Conservation (phyloP, 2,329 filamentous ascomycete genomes). For the Akanthomyces dipterigenus region DNA sequence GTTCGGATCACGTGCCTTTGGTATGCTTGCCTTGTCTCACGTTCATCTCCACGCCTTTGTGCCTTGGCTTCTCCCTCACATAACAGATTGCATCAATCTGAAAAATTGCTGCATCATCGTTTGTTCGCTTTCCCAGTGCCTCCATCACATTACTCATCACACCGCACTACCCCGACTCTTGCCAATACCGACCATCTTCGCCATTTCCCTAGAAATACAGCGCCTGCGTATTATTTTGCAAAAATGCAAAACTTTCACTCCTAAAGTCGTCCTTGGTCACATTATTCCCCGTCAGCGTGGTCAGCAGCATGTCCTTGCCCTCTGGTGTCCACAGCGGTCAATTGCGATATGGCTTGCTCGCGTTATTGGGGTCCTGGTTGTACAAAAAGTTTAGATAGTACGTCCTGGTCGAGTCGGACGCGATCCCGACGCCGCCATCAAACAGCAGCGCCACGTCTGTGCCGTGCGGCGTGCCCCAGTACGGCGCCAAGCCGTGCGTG, state of each 20-base stretch:
- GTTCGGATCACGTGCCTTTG: no score
- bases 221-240: background rate
- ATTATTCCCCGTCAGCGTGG: background rate
- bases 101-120: no score
- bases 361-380: conserved; percentile 60
- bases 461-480: conserved; percentile 71
- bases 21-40: no score
- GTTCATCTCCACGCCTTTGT: no score
- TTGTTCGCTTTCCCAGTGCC: no score
- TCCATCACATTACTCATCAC: no score
- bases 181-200: no score
- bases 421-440: conserved; percentile 54
- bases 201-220: background rate
- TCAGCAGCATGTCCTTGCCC: conserved; percentile 41
- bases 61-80: no score
- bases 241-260: background rate
- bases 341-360: conserved; percentile 28
- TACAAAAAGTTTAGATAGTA: conserved; percentile 72
- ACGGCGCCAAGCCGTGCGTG: conserved; percentile 55
- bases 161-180: no score
- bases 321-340: conserved; percentile 30
- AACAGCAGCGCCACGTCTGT: conserved; percentile 65
- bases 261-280: background rate
- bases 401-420: conserved; percentile 52
- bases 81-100: no score